Base-by-base conservation (phyloP, 106 monocot genomes). In the Chionographis japonica region DNA sequence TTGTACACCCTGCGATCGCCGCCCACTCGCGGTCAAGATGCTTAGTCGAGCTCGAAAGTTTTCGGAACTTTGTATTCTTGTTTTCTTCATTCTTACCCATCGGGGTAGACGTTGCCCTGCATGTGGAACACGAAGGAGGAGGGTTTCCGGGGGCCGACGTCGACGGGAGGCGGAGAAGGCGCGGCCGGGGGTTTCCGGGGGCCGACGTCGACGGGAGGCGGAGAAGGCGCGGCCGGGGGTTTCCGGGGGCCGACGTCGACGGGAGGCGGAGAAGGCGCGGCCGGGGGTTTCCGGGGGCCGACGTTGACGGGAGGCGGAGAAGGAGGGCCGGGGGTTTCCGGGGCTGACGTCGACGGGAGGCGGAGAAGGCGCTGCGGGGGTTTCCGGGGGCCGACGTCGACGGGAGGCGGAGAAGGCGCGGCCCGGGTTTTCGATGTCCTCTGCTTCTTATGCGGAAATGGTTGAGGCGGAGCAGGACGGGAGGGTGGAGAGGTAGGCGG, bases 21-120 rank as follows among this genome's bases (percentile, higher is more conserved):
- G 37, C 14, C 16, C 39, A 11, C 2, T 8, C 13, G 36, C 16
- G 16, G 49, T 17, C 54, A 4, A 52, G 60, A 20, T 56, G 3
- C 19, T n/a, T 56, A 17, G 3, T 17, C 17, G 8, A 17, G 27
- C 27, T 40, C 59, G 15, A 58, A 58, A 59, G 39, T 42, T 40
- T 17, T 12, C 8, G 39, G 18, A 58, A 59, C 37, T 58, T n/a
- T 42, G 16, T 42, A 19, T 59, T 40, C 37, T 58, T 70, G 13
- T 19, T 42, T 8, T 27, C 27, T 27, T 27, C 0, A 27, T 40
- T 7, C 19, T 51, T 68, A 98, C 97, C 97, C 92, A 60, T 75
- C 65, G 14, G 97, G 97, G 52, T 98, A 98, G 50, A 98, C 89
- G 77, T 92, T 69, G 60, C 97, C 97, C 60, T 66, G 37, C 68